Evolutionary conservation across 1,139 yeast genomes (phyloP).

Genomic region (Blastobotrys serpentis): DNA sequence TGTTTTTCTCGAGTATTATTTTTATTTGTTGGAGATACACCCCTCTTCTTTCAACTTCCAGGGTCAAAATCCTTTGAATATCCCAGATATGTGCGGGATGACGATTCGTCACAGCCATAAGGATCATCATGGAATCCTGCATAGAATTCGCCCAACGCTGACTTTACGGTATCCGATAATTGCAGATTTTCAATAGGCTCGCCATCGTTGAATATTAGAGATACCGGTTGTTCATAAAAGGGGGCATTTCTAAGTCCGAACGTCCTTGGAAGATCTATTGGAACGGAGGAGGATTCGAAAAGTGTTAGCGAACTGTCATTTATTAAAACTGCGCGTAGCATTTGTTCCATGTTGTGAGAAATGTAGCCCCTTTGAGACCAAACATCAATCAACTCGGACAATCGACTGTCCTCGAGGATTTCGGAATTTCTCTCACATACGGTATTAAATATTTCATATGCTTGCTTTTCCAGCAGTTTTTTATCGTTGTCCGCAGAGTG

Average conservation of each 20-base stretch:
- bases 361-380: conserved; percentile 21
- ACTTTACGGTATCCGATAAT: background rate
- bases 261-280: background rate
- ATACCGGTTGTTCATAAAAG: conserved; percentile 23
- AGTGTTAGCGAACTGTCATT: too few relatives aligned
- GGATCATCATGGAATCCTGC: background rate
- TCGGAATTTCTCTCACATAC: background rate
- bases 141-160: conserved; percentile 1
- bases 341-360: too few relatives aligned
- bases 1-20: background rate
- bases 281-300: background rate
- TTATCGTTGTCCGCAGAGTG: background rate
- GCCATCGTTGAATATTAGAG: conserved; percentile 12
- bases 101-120: background rate
- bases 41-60: too few relatives aligned
- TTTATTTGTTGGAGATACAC: background rate
- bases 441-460: background rate
- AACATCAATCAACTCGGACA: conserved; percentile 19
- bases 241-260: conserved; percentile 16
- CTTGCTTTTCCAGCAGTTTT: background rate
- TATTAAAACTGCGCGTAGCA: too few relatives aligned
- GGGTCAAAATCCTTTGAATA: background rate
- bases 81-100: background rate
- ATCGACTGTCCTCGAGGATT: background rate
- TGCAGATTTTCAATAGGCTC: background rate